phyloP scores from a whole-genome alignment of 352 stramenopile genomes.

The Phytophthora tentaculata region DNA sequence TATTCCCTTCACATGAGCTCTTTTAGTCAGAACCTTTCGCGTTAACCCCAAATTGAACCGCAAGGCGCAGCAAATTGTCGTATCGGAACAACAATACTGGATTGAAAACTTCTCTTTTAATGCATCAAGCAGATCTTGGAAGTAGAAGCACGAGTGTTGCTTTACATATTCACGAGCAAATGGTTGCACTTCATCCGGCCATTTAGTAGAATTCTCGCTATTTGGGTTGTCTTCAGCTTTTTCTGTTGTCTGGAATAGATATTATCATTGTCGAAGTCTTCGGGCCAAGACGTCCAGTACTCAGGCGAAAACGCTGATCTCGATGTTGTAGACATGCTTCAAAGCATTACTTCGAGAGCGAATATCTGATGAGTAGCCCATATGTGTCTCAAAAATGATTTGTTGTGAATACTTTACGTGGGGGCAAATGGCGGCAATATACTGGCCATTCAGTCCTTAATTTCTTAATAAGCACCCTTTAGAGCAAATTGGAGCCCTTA shows the following conservation, averaged over 20 bases:
- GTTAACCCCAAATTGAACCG: slow-evolving; percentile 7
- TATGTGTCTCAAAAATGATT: not conserved
- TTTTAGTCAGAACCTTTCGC: slow-evolving; percentile 18
- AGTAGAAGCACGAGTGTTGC: slow-evolving; percentile 21
- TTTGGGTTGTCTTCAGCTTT: not conserved
- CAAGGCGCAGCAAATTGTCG: not conserved
- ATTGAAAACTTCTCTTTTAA: slow-evolving; percentile 9
- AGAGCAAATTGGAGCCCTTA: too few species aligned
- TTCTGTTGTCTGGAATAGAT: not conserved
- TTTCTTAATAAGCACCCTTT: too few species aligned
- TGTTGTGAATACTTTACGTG: too few species aligned
- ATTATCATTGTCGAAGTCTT: not conserved
- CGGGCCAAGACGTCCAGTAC: not conserved
- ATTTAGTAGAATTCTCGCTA: slow-evolving; percentile 3
- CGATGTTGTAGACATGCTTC: slow-evolving; percentile 15
- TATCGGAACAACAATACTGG: not conserved
- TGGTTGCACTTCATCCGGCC: slow-evolving; percentile 4
- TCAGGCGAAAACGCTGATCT: not conserved
- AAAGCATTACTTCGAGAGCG: slow-evolving; percentile 16
- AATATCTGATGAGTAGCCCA: slow-evolving; percentile 11
- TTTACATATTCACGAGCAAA: slow-evolving; percentile 20
- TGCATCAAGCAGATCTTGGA: slow-evolving; percentile 10
- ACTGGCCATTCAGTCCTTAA: too few species aligned
- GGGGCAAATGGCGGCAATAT: too few species aligned
- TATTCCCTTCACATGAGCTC: slow-evolving; percentile 6